Conservation (phyloP, 78 protist species). For the Isochrysis galbana region DNA sequence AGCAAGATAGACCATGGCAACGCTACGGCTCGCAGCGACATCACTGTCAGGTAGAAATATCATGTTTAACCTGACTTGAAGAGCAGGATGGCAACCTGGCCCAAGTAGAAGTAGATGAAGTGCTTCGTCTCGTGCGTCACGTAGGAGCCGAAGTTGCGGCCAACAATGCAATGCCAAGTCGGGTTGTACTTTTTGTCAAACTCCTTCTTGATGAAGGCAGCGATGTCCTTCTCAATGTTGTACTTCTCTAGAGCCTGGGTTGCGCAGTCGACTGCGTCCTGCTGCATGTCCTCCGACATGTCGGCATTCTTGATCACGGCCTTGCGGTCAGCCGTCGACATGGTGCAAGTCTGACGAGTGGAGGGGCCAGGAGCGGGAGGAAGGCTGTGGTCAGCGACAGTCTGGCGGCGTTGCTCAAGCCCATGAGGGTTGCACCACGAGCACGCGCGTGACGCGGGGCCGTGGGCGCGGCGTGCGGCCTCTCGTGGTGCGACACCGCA, state of each 20-base stretch:
- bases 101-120: conserved; percentile 96
- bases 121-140: conserved; percentile 98
- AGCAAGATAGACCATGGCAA: no score
- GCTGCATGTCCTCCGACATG: conserved; percentile 96
- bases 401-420: no score
- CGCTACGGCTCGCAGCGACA: no score
- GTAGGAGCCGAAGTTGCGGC: conserved; percentile 97
- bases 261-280: conserved; percentile 89
- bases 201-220: conserved; percentile 96
- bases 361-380: no score
- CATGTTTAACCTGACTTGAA: conserved; percentile 88
- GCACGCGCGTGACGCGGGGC: no score
- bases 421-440: no score
- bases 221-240: conserved; percentile 97
- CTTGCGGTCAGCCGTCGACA: conserved; percentile 65
- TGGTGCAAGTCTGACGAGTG: no score
- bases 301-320: conserved; percentile 88
- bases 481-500: no score
- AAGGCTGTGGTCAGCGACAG: no score
- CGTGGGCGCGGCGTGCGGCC: no score
- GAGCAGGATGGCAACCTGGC: conserved; percentile 90
- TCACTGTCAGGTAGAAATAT: no score
- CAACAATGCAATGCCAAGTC: conserved; percentile 97
- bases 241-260: conserved; percentile 81
- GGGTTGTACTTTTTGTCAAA: conserved; percentile 96